Evolutionary conservation across 164 flowering plant genomes (phyloP), one percentile per base, ranked within the genome.

Genomic region (Annona squamosa): DNA sequence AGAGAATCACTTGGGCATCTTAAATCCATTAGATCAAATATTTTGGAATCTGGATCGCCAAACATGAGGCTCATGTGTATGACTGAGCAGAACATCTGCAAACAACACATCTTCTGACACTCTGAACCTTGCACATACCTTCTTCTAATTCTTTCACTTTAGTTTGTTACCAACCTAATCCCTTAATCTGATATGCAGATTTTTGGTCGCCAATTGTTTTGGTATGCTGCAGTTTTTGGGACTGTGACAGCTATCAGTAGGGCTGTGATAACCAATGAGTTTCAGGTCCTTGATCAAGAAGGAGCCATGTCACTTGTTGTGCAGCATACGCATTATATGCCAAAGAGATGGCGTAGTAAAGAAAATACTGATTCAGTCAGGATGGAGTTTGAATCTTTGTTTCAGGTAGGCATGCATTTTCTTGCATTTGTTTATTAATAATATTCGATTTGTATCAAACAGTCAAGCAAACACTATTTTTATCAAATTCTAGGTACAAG

Each of bases 201-300:
- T 77, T 93, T 83, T 86, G 99, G 99, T 63, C 97, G 97, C 82
- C 93, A 93, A 78, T 81, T 96, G 80, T 84, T 96, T 13, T 96
- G 99, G 98, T 93, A 91, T 83, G 93, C 94, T 77, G 98, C 97
- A 81, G 91, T 93, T 71, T 90, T 93, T 83, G 98, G 98, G 80
- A 85, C 97, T 76, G 92, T 96, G 73, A 93, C 97, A 63, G 97
- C 99, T 67, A 84, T 92, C 48, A 91, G 98, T 79, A 87, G 99
- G 63, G 97, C 98, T 83, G 90, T 89, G 2, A 75, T 90, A 63
- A 63, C 85, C 17, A 92, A 93, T 81, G 98, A 91, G 77, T 89
- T 87, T 70, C 88, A 89, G 77, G 97, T 96, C 77, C 91, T 87
- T 80, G 93, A 96, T 68, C 98, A 97, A 45, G 94, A 89, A 74